A percentile compares a stretch with the other conserved stretches of the same genome.
These are phyloP conservation scores for Fusarium transvaalense DNA, from an alignment of 2,329 filamentous ascomycete genomes.

Conservation along the genomic window DNA sequence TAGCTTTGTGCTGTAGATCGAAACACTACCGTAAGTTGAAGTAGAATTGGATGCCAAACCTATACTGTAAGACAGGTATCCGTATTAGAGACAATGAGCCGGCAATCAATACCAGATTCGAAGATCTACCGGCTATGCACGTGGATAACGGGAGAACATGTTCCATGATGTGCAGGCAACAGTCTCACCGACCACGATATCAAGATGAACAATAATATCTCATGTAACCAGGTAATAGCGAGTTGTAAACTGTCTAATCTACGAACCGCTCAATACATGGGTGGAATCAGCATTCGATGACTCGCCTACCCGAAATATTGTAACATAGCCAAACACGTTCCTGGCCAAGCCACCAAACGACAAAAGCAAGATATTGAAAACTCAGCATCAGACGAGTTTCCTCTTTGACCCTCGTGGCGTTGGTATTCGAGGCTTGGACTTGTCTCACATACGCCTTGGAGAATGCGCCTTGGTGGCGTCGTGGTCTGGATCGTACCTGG, in stretches of 20 bases:
- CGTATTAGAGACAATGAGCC: no score
- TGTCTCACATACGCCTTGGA: conserved; percentile 2
- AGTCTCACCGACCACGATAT: not conserved
- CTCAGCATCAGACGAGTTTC: not conserved
- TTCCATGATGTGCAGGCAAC: not conserved
- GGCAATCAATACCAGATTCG: not conserved
- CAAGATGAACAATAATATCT: not conserved
- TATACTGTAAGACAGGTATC: no score
- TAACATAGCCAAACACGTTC: not conserved
- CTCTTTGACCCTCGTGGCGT: not conserved
- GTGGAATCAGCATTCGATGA: not conserved
- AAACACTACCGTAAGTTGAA: not conserved
- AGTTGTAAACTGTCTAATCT: not conserved
- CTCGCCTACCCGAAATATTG: not conserved
- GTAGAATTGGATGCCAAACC: no score
- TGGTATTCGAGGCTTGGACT: conserved; percentile 10
- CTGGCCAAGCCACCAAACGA: conserved; percentile 8
- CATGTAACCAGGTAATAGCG: not conserved
- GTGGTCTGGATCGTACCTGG: not conserved
- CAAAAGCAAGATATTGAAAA: not conserved
- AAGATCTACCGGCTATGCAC: not conserved
- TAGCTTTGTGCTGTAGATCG: not conserved
- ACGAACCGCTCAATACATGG: not conserved
- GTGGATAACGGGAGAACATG: not conserved
- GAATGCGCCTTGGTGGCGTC: conserved; percentile 13